Base-by-base conservation (phyloP, 2,329 filamentous ascomycete species). In the Botrytis fragariae region DNA sequence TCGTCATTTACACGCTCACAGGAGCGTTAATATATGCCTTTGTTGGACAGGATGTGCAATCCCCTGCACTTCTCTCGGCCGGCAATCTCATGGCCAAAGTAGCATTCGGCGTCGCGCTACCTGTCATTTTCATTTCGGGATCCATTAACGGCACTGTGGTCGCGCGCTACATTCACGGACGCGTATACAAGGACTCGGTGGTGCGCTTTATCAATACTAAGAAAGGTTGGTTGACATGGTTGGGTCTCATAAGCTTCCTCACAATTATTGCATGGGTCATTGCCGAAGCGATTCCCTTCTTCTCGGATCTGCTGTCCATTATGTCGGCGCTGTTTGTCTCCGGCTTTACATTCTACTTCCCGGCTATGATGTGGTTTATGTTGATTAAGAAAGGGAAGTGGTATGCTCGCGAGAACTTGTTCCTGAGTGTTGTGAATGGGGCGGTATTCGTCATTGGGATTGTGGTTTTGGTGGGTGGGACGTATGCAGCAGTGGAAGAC, bases 231-330 rank as follows among this genome's bases (percentile, higher is more conserved):
- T 14, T 54, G 51, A 54, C 51, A 54, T 54, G 51, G 51, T 54
- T 54, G n/a, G 84, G 76, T 10, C 87, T 93, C 63, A 86, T 87
- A 1, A 79, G 85, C 0, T 79, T 77, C 20, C 80, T 89, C 25
- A 93, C 90, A 88, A 76, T 88, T 9, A 72, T 91, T 7, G 88
- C 90, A 3, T 92, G 89, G 85, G 81, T 93, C 74, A 90, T 94
- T 74, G 90, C 91, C 8, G 87, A 91, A 79, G 88, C 89, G 0
- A 90, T 93, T 12, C 92, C 92, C 0, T 87, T 89, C 67, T 94
- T 93, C 83, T 89, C 88, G 78, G 85, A 89, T 64, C 83, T 93
- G 14, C 83, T 93, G 10, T 72, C 72, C 7, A 76, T 89, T 87
- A 80, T 85, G 88, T 71, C 83, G 92, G 89, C 77, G 16, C 67